Evolutionary conservation across 2,329 filamentous ascomycete genomes (phyloP), one percentile per base, ranked within the genome.

Genomic region (Diaporthe nobilis): DNA sequence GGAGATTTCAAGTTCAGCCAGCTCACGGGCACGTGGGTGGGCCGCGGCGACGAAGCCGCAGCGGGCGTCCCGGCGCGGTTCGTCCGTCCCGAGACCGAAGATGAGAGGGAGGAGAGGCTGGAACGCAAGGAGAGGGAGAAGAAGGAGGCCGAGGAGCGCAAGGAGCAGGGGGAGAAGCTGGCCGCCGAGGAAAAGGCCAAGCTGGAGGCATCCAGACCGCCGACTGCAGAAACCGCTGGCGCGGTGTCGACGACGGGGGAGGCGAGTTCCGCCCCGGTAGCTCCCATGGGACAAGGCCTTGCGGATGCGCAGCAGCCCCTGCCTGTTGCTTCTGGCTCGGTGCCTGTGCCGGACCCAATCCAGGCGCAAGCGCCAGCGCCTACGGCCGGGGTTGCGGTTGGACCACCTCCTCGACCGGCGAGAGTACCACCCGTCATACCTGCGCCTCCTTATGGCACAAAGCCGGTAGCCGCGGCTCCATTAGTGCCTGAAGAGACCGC

Each of bases 1-100:
- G 94, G 95, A 58, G 92, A 94, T 60, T 96, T 95, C 83, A 91
- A 91, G 75, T 99, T 95, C 94, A 98, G 95, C 82, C 88, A 88
- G 42, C 87, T 97, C 79, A 84, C 98, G 42, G 95, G 94, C 8
- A 94, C 93, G 22, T 99, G 96, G 90, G 93, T 96, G 6, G 96
- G 96, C 0, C 78, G 88, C 86, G 78, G 87, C 86, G 82, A 63
- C 22, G 86, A 84, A 79, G 91, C 94, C 0, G 94, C 94, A 12
- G 88, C 88, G 53, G 96, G 95, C 9, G 96, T 98, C 34, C 96
- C 95, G 0, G 92, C 91, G 75, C 90, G 95, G 71, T 98, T 98
- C 82, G 77, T 88, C 70, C 77, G 73, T 4, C 60, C 61, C 55
- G 75, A 77, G 31, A 77, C 73, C 12, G 76, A 77, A n/a, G 73